These are phyloP conservation scores for Lactarius deliciosus DNA, from an alignment of 768 basidiomycete genomes.

Conservation along the genomic window DNA sequence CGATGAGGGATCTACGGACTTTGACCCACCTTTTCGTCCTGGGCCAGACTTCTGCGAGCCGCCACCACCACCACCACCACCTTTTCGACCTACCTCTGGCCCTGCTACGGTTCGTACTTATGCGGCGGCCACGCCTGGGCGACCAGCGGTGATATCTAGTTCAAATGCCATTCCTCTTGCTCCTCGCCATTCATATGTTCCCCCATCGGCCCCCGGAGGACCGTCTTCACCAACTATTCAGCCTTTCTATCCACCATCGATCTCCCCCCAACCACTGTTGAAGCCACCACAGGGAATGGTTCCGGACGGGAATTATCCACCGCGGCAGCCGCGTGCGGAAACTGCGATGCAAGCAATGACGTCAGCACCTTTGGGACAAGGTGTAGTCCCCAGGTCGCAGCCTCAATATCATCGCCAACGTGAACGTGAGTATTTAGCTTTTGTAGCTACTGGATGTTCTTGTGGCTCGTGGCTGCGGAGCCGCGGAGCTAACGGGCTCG, in stretches of 20 bases:
- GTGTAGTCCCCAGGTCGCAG: constrained; percentile 3
- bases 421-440: constrained; percentile 19
- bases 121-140: neutral
- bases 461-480: neutral
- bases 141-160: constrained; percentile 7
- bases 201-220: constrained; percentile 7
- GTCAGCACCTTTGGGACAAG: neutral
- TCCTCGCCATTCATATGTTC: constrained; percentile 11
- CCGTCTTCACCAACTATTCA: constrained; percentile 13
- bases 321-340: constrained; percentile 23
- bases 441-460: neutral
- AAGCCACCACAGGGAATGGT: constrained; percentile 8
- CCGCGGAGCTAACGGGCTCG: constrained; percentile 7
- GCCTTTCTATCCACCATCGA: neutral
- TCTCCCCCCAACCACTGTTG: constrained; percentile 4
- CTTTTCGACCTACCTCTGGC: constrained; percentile 17
- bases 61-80: constrained; percentile 6
- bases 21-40: constrained; percentile 26
- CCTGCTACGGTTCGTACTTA: constrained; percentile 1
- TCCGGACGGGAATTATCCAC: constrained; percentile 9
- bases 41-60: constrained; percentile 21
- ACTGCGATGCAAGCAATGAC: constrained; percentile 7
- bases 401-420: constrained; percentile 19
- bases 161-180: constrained; percentile 15
- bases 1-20: constrained; percentile 15